Evolutionary conservation across 2,329 filamentous ascomycete genomes (phyloP), one percentile per base, ranked within the genome.

Genomic region (Neonectria hederae): DNA sequence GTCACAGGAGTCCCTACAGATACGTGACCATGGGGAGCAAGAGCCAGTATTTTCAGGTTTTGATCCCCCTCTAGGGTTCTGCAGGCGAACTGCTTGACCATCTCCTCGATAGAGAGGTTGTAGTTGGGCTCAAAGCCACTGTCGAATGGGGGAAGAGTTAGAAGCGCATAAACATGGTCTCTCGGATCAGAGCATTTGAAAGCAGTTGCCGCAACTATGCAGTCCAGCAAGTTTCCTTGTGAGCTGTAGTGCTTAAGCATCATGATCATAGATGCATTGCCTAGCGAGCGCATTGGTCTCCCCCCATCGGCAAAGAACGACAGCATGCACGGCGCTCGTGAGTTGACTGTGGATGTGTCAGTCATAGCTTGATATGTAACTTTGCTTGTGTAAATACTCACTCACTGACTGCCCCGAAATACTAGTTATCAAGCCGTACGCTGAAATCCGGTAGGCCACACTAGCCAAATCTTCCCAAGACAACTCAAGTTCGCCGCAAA

Each of bases 81-180:
- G 21, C 51, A 8, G 7, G 24, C 45, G 38, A 62, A 62, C 6
- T 42, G n/a, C 13, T 45, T 45, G 22, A 17, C 52, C 4, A 52
- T 17, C 14, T 62, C 24, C 6, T 55, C 53, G 2, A 38, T n/a
- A 3, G 59, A 14, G 28, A 56, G 32, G 6, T 22, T 30, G 32
- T 62, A 62, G 6, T 30, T 21, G 2, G 59, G 59, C 24, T 56
- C 53, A 7, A 52, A 24, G 7, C 32, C 43, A 11, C 21, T 26
- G 24, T 30, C 19, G 10, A 17, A 7, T 7, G 17, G 14, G 2
- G 42, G 19, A 1, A 62, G 19, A n/a, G 35, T 56, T 4, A 56
- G n/a, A 24, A 62, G 53, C 4, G 59, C 45, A 30, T 62, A 62
- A 4, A 56, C 30, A 9, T 62, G 59, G 11, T 62, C 59, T 26